Percentiles rank a stretch among this genome's conserved stretches.
Evolutionary conservation across 164 flowering plant genomes (phyloP).

Genomic region (Warburgia ugandensis): DNA sequence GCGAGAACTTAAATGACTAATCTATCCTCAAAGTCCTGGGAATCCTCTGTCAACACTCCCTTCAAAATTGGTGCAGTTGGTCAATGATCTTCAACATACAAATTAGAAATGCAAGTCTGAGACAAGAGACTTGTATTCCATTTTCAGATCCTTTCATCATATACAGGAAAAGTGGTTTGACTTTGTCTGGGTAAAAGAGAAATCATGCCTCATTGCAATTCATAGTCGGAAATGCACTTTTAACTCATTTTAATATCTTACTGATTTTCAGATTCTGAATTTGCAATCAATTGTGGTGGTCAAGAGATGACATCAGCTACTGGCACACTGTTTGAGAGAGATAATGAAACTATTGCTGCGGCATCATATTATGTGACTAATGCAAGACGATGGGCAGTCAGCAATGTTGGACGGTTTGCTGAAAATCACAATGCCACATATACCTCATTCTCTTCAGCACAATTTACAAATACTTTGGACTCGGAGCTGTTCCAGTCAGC

Average conservation of each 20-base stretch:
- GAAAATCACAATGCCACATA: slow-evolving; percentile 30
- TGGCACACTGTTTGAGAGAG: slow-evolving; percentile 36
- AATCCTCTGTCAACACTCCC: background rate
- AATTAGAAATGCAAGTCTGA: no score
- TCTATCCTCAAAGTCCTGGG: no score
- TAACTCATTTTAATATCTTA: no score
- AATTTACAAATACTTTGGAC: slow-evolving; percentile 42
- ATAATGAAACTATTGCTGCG: slow-evolving; percentile 50
- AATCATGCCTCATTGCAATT: no score
- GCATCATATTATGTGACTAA: slow-evolving; percentile 49
- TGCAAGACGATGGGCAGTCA: slow-evolving; percentile 60
- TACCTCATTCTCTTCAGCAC: slow-evolving; percentile 17
- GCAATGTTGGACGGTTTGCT: slow-evolving; percentile 51
- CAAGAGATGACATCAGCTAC: slow-evolving; percentile 29
- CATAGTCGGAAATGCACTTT: no score
- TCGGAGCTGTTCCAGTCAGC: slow-evolving; percentile 60
- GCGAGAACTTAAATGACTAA: no score
- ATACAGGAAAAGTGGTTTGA: no score
- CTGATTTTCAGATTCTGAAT: slow-evolving; percentile 46
- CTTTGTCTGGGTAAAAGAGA: no score
- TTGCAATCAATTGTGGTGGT: slow-evolving; percentile 83
- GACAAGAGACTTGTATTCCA: no score
- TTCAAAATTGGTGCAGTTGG: no score
- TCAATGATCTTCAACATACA: no score
- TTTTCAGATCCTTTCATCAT: no score